These are phyloP conservation scores for Eucalyptus regnans DNA, from an alignment of 345 rosid species.

Conservation along the genomic window DNA sequence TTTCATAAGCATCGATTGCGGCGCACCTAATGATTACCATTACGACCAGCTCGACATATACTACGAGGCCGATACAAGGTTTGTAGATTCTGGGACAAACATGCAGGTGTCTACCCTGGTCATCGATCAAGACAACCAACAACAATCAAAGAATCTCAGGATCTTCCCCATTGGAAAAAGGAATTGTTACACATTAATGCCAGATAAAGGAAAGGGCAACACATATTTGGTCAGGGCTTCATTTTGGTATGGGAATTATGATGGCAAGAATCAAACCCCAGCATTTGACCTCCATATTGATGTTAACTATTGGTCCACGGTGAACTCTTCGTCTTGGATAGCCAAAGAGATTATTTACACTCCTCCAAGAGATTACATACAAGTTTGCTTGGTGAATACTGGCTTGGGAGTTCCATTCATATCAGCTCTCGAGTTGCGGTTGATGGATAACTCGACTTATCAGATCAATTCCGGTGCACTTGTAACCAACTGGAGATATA, in stretches of 20 bases:
- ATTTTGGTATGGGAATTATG: conserved; percentile 49
- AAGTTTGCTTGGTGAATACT: too few species aligned
- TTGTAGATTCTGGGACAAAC: not conserved
- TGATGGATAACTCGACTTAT: too few species aligned
- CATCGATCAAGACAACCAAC: not conserved
- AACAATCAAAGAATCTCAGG: not conserved
- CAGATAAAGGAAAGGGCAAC: not conserved
- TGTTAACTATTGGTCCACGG: too few species aligned
- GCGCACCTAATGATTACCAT: not conserved
- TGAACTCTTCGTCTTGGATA: too few species aligned
- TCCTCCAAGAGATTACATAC: too few species aligned
- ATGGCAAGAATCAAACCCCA: not conserved
- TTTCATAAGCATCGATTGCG: conserved; percentile 15
- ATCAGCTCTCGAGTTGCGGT: too few species aligned
- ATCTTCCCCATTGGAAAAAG: conserved; percentile 13
- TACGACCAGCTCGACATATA: not conserved
- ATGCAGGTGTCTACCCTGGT: not conserved
- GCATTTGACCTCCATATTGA: too few species aligned
- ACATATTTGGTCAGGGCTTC: conserved; percentile 35
- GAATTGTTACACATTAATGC: conserved; percentile 12
- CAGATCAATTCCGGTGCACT: too few species aligned
- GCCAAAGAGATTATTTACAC: too few species aligned
- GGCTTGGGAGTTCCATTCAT: too few species aligned
- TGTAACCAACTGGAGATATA: accelerated
- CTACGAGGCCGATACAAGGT: not conserved